phyloP scores from a whole-genome alignment of 805 yeast genomes.

The Saturnispora bothae region DNA sequence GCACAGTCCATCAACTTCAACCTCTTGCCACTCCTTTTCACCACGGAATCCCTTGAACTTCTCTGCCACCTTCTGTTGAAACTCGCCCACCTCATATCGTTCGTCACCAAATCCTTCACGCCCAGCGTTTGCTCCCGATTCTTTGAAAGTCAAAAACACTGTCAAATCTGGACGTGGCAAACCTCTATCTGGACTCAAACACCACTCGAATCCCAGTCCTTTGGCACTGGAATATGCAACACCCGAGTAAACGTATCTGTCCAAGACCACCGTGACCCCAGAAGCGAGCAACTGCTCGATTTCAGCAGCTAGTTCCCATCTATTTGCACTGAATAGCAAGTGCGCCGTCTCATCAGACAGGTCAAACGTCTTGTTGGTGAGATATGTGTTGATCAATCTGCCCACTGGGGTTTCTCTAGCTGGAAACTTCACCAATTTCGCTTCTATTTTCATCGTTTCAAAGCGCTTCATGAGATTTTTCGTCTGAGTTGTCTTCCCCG shows the following conservation, averaged over 20 bases:
- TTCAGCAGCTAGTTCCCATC: slow-evolving; percentile 70
- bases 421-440: slow-evolving; percentile 67
- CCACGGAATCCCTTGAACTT: slow-evolving; percentile 39
- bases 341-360: slow-evolving; percentile 78
- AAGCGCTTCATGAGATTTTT: slow-evolving; percentile 26
- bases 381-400: slow-evolving; percentile 59
- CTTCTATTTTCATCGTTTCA: slow-evolving; percentile 24
- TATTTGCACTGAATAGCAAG: slow-evolving; percentile 78
- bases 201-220: slow-evolving; percentile 65
- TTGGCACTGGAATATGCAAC: slow-evolving; percentile 88
- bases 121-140: slow-evolving; percentile 23
- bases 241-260: slow-evolving; percentile 88
- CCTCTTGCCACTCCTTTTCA: slow-evolving; percentile 29
- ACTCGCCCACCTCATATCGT: slow-evolving; percentile 65
- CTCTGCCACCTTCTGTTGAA: slow-evolving; percentile 62
- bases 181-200: slow-evolving; percentile 71
- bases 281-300: slow-evolving; percentile 35
- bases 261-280: slow-evolving; percentile 58
- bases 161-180: slow-evolving; percentile 81
- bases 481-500: slow-evolving; percentile 89
- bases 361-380: slow-evolving; percentile 38
- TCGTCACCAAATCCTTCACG: slow-evolving; percentile 92
- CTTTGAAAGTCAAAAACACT: slow-evolving; percentile 56
- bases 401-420: slow-evolving; percentile 82
- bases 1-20: slow-evolving; percentile 50